Percentiles rank a stretch among this genome's conserved stretches.
These are phyloP conservation scores for Alternaria arbusti DNA, from an alignment of 2,329 filamentous ascomycete species.

Conservation along the genomic window DNA sequence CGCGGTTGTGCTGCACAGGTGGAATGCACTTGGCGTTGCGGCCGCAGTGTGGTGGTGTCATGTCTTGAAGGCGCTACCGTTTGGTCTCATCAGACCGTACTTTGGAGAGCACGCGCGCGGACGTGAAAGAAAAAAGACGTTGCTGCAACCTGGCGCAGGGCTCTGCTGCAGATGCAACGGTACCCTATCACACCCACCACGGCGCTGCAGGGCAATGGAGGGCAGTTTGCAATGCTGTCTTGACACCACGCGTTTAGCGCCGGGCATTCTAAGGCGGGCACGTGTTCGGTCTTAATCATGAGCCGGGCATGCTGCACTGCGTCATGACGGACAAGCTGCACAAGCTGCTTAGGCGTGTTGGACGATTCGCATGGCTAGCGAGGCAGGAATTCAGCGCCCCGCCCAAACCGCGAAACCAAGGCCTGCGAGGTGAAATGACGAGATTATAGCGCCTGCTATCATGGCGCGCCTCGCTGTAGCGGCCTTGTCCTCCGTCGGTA, in stretches of 20 bases:
- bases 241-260: conserved; percentile 19
- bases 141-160: conserved; percentile 10
- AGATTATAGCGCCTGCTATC: conserved; percentile 17
- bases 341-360: conserved; percentile 9
- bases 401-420: conserved; percentile 20
- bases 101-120: neutral
- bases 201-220: conserved; percentile 15
- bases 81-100: neutral
- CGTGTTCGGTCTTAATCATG: conserved; percentile 13
- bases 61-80: conserved; percentile 8
- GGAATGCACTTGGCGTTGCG: neutral
- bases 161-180: conserved; percentile 1
- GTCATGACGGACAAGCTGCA: conserved; percentile 20
- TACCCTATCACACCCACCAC: conserved; percentile 8
- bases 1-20: neutral
- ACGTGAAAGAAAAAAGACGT: neutral
- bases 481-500: neutral
- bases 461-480: conserved; percentile 2
- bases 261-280: conserved; percentile 12
- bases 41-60: conserved; percentile 1
- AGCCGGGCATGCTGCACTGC: conserved; percentile 17
- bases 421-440: conserved; percentile 23
- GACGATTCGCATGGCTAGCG: conserved; percentile 14
- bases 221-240: conserved; percentile 5
- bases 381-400: conserved; percentile 10